Conservation (phyloP, 1,139 yeast genomes). For the Chernovozyma sophiae-reginae region DNA sequence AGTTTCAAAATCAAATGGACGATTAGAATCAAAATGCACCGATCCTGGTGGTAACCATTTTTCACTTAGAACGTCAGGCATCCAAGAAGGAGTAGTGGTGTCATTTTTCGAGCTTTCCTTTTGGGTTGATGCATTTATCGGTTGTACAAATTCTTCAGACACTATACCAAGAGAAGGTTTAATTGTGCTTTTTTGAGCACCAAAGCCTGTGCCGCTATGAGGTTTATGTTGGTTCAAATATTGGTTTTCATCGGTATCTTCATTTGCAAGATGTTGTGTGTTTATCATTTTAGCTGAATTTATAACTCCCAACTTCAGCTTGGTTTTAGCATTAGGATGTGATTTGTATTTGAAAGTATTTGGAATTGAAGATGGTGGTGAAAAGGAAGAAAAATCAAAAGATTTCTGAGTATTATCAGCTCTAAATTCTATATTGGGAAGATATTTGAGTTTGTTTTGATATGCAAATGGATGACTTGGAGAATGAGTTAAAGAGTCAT, state of each 20-base stretch:
- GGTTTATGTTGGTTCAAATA: no score
- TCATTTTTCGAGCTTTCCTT: conserved; percentile 6
- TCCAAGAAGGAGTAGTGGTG: conserved; percentile 41
- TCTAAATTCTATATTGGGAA: conserved; percentile 31
- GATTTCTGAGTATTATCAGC: conserved; percentile 9
- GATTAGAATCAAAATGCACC: conserved; percentile 1
- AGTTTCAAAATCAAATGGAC: conserved; percentile 5
- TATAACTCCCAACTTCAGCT: conserved; percentile 20
- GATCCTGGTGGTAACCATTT: conserved; percentile 25
- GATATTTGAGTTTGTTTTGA: conserved; percentile 32
- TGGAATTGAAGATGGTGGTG: conserved; percentile 34
- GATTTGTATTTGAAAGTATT: conserved; percentile 45
- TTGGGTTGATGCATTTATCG: conserved; percentile 8
- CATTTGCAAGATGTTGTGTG: no score
- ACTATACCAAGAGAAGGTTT: no score
- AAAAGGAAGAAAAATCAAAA: conserved; percentile 8
- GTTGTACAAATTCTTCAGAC: no score
- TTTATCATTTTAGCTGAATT: no score
- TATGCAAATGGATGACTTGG: conserved; percentile 13
- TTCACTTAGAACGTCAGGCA: conserved; percentile 39
- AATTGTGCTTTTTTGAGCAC: no score
- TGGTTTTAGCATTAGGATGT: conserved; percentile 45
- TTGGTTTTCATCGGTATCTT: no score
- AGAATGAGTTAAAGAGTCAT: background rate
- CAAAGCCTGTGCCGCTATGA: no score